Evolutionary conservation across 352 stramenopile species (phyloP), one percentile per base, ranked within the genome.

Genomic region (Blastocystis sp.): DNA sequence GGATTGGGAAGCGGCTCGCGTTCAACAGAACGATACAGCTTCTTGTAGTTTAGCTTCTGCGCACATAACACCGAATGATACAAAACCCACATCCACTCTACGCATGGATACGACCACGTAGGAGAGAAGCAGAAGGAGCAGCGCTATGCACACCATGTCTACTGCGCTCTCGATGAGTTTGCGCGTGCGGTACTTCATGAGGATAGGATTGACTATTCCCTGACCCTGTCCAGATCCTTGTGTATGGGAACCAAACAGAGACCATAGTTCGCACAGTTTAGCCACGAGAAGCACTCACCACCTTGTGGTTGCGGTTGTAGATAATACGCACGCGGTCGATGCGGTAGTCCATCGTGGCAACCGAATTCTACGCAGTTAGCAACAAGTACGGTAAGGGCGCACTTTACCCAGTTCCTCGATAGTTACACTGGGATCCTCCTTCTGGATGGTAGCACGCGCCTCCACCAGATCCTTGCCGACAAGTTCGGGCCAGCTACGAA

Each of bases 321-420:
- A 88, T 59, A 77, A 88, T 88, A 38, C 78, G 78, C 17, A 88
- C 78, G 45, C 78, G 78, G 45, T 88, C 78, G 19, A 78, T 40
- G 42, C 78, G 43, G 42, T 68, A 88, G n/a, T 88, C 78, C 78
- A 88, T 88, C 19, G 78, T 88, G 19, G 64, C 63, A 21, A 57
- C 43, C 7, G 57, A 77, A 9, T 61, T 60, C 66, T 88, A 76
- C 17, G 21, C 48, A 7, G 11, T 52, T 54, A 4, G 70, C 28
- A 6, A 28, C 6, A 76, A 34, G n/a, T 61, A 59, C 0, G 28
- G 17, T 34, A 42, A 17, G 34, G 42, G 28, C 42, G 3, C 21
- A 88, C 63, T 79, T 38, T 24, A 48, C 52, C 60, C 14, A 78
- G 61, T 62, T 78, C 48, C 43, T 88, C 52, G 52, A 82, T 82